Conservation (phyloP, 768 basidiomycete genomes). For the Lactifluus hygrophoroides region DNA sequence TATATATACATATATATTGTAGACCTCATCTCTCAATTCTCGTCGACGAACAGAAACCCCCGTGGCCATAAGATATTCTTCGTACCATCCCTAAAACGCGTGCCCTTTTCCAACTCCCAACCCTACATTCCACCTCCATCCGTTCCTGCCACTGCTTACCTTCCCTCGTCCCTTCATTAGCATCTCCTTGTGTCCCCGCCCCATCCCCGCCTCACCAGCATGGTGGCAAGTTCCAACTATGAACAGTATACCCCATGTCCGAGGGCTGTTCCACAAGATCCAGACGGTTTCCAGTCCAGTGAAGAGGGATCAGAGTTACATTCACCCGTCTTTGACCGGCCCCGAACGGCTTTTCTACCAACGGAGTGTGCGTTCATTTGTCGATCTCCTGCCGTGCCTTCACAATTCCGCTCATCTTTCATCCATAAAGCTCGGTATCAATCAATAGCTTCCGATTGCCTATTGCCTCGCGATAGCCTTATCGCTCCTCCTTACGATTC, state of each 20-base stretch:
- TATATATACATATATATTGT: not conserved
- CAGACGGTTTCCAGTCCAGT: slow-evolving; percentile 59
- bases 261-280: slow-evolving; percentile 40
- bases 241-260: slow-evolving; percentile 54
- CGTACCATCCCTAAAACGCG: slow-evolving; percentile 9
- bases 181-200: slow-evolving; percentile 24
- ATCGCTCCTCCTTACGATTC: slow-evolving; percentile 16
- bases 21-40: not conserved
- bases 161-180: slow-evolving; percentile 23
- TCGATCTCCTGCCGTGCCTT: slow-evolving; percentile 4
- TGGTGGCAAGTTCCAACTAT: slow-evolving; percentile 49
- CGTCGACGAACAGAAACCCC: slow-evolving; percentile 5
- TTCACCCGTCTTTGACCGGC: slow-evolving; percentile 59
- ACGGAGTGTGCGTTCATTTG: slow-evolving; percentile 28
- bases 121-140: slow-evolving; percentile 25
- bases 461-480: slow-evolving; percentile 17
- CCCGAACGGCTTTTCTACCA: slow-evolving; percentile 30
- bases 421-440: slow-evolving; percentile 64
- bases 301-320: slow-evolving; percentile 71
- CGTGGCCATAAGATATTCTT: slow-evolving; percentile 12
- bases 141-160: slow-evolving; percentile 27
- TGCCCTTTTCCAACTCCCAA: slow-evolving; percentile 19
- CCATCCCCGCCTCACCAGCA: slow-evolving; percentile 27
- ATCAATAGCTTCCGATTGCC: slow-evolving; percentile 17
- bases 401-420: slow-evolving; percentile 8